Conservation (phyloP, 805 yeast species). For the Suhomyces faveliae region DNA sequence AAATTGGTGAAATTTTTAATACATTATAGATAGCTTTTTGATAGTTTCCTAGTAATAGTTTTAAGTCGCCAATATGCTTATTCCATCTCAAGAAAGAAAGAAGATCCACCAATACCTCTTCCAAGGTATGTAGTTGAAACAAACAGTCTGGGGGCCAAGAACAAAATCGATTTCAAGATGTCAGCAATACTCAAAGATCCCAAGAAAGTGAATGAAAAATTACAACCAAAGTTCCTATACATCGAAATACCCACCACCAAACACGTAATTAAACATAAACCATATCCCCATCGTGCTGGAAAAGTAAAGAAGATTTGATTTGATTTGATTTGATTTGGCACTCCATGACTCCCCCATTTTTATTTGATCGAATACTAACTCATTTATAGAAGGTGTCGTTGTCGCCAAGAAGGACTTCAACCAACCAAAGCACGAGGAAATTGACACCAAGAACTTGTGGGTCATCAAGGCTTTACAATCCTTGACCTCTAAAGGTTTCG, state of each 20-base stretch:
- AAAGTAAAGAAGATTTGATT: not conserved
- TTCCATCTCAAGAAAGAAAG: constrained; percentile 99
- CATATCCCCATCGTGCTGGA: no score
- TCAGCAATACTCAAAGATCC: not conserved
- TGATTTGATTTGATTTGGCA: not conserved
- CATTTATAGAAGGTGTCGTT: constrained; percentile 88
- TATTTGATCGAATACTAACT: constrained; percentile 34
- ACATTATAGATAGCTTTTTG: constrained; percentile 1
- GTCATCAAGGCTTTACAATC: constrained; percentile 99
- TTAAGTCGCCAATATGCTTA: constrained; percentile 66
- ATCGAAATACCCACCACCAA: no score
- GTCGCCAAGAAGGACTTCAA: constrained; percentile 99
- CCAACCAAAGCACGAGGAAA: constrained; percentile 97
- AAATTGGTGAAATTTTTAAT: constrained; percentile 4
- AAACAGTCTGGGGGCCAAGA: no score
- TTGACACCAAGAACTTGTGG: constrained; percentile 96
- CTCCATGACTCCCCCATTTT: not conserved
- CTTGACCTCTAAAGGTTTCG: constrained; percentile 97
- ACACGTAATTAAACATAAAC: no score
- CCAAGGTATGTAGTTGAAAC: constrained; percentile 71
- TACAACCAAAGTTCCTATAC: no score
- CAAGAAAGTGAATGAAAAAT: not conserved
- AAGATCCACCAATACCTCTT: constrained; percentile 98
- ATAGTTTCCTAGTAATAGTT: constrained; percentile 8
- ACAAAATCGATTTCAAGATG: not conserved